phyloP scores from a whole-genome alignment of 768 basidiomycete genomes.

The Wakefieldia striispora region DNA sequence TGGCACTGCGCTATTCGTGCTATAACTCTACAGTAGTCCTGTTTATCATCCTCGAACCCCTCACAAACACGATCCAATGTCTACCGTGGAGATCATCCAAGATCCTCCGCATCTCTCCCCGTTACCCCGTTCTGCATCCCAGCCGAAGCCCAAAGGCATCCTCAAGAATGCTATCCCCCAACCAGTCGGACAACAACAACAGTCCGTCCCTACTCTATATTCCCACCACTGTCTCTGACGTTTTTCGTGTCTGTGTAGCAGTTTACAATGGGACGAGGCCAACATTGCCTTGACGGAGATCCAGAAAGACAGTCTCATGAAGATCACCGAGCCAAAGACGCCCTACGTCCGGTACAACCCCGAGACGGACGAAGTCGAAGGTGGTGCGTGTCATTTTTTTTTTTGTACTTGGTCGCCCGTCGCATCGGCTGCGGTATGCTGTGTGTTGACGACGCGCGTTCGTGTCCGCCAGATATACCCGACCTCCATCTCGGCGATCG shows the following conservation, averaged over 20 bases:
- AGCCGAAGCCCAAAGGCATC: slow-evolving; percentile 82
- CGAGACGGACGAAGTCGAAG: slow-evolving; percentile 80
- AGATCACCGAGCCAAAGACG: slow-evolving; percentile 97
- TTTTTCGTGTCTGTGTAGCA: slow-evolving; percentile 34
- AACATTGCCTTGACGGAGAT: slow-evolving; percentile 91
- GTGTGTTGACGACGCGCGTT: background rate
- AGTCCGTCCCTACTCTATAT: slow-evolving; percentile 43
- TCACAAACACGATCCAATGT: slow-evolving; percentile 17
- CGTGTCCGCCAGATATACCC: slow-evolving; percentile 67
- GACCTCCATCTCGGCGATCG: slow-evolving; percentile 57
- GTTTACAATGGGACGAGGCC: slow-evolving; percentile 93
- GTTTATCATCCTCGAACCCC: background rate
- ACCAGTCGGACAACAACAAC: slow-evolving; percentile 39
- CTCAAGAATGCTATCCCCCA: slow-evolving; percentile 72
- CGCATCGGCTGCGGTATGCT: too few species aligned
- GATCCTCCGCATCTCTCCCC: slow-evolving; percentile 48
- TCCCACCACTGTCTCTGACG: background rate
- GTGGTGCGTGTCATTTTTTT: slow-evolving; percentile 54
- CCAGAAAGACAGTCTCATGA: slow-evolving; percentile 95
- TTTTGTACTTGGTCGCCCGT: too few species aligned
- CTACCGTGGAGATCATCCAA: slow-evolving; percentile 29
- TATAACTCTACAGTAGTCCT: slow-evolving; percentile 1
- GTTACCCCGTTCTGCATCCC: slow-evolving; percentile 59
- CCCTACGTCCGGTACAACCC: slow-evolving; percentile 92
- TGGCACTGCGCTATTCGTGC: background rate